Base-by-base conservation (phyloP, 768 basidiomycete species). In the Crepidotus variabilis region DNA sequence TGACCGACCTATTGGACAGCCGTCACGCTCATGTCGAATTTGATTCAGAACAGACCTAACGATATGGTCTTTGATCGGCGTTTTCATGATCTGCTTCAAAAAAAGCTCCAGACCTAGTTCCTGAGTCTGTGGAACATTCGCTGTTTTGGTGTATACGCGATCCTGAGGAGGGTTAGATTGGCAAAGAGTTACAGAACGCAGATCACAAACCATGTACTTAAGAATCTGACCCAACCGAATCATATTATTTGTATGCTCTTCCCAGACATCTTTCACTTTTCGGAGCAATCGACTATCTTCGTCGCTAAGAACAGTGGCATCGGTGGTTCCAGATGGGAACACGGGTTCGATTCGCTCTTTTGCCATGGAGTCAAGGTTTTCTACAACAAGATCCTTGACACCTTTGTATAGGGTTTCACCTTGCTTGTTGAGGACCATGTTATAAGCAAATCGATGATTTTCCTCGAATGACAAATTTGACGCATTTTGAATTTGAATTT, bases 401-500 rank as follows among this genome's bases (percentile, higher is more conserved):
- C 94, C 95, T 34, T 86, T 85, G 72, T 98, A 98, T 21, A 99
- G 77, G 72, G 81, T 83, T 56, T 88, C 86, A 2, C 93, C 94
- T 52, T 88, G 81, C 68, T 90, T 92, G 65, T 87, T 81, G 3
- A 97, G 81, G 4, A 97, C 94, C 82, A 98, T 86, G 67, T 94
- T 94, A 73, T 97, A 97, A 18, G 88, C 93, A 69, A 90, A 94
- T 45, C 96, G 83, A 69, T 97, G 93, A 61, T 93, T 92, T 73
- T 95, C 94, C 69, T 98, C 74, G 53, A 75, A 76, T 2, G 74
- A 76, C 22, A 99, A 82, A 63, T 86, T 87, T 50, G 85, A 83
- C 2, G 94, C 92, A 70, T 96, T 93, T 71, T 96, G 92, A 63
- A 92, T 88, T 69, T 96, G 93, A 51, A 99, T 98, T 77, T 96